phyloP scores from a whole-genome alignment of 1,284 basidiomycete genomes.

The Fomitopsis palustris region DNA sequence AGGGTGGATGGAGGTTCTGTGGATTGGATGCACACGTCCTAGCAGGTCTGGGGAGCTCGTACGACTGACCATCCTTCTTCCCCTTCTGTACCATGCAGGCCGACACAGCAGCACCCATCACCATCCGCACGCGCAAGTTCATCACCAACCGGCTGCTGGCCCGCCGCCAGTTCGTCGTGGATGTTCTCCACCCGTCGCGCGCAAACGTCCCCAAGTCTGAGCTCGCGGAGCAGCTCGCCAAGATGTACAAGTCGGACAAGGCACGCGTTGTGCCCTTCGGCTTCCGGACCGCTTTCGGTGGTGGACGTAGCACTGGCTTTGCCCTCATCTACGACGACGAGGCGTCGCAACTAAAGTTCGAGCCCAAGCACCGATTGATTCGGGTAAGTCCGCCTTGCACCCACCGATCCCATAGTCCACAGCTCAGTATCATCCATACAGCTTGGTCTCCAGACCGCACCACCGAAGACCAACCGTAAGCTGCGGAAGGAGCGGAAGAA shows the following conservation, averaged over 20 bases:
- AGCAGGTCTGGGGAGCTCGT: conserved; percentile 15
- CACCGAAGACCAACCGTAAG: conserved; percentile 93
- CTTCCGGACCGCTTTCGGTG: conserved; percentile 94
- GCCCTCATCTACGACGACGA: conserved; percentile 98
- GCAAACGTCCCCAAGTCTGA: conserved; percentile 94
- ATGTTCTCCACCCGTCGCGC: conserved; percentile 94
- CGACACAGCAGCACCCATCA: conserved; percentile 89
- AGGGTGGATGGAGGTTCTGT: conserved; percentile 31
- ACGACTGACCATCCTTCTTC: conserved; percentile 17
- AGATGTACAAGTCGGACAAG: conserved; percentile 78
- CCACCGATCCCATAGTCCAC: no score
- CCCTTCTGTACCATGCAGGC: conserved; percentile 42
- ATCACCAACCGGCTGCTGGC: conserved; percentile 98
- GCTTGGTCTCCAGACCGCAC: conserved; percentile 84
- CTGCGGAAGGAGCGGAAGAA: conserved; percentile 99
- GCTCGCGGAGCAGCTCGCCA: conserved; percentile 89
- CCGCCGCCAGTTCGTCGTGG: conserved; percentile 90
- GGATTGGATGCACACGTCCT: conserved; percentile 29
- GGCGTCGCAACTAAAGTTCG: conserved; percentile 93
- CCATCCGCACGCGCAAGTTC: conserved; percentile 98
- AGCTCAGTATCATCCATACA: no score
- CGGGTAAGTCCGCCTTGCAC: conserved; percentile 77
- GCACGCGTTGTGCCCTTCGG: conserved; percentile 76
- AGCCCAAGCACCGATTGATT: conserved; percentile 94
- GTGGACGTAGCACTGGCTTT: conserved; percentile 96